These are phyloP conservation scores for Penicillium decumbens DNA, from an alignment of 2,329 filamentous ascomycete species.

Conservation along the genomic window DNA sequence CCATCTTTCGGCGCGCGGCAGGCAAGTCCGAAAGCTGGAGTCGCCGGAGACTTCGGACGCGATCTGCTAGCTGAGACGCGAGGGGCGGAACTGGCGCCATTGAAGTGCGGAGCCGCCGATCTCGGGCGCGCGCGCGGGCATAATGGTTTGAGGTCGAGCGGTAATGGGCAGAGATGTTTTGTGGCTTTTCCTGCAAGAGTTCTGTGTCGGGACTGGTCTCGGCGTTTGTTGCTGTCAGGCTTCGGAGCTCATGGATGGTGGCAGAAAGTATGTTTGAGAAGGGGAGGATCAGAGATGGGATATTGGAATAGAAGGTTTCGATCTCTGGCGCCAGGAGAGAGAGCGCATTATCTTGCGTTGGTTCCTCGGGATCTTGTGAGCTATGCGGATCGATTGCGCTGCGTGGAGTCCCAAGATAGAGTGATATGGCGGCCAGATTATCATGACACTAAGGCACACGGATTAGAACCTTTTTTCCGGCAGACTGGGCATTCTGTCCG, in stretches of 20 bases:
- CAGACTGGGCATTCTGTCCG: neutral
- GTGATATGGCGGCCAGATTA: conserved; percentile 32
- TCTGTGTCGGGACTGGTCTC: conserved; percentile 6
- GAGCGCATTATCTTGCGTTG: conserved; percentile 22
- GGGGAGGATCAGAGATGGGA: conserved; percentile 22
- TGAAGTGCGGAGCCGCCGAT: conserved; percentile 22
- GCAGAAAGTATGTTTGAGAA: conserved; percentile 27
- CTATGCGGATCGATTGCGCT: conserved; percentile 19
- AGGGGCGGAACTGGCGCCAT: conserved; percentile 21
- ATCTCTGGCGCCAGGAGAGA: conserved; percentile 35
- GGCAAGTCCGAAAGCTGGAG: conserved; percentile 34
- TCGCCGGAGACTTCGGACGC: conserved; percentile 27
- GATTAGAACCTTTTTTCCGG: neutral
- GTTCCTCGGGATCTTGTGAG: conserved; percentile 9
- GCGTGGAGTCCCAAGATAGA: conserved; percentile 35
- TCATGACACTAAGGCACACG: conserved; percentile 31
- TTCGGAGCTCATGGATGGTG: conserved; percentile 26
- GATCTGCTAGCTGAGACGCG: conserved; percentile 26
- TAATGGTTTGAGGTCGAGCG: conserved; percentile 14
- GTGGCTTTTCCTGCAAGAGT: neutral
- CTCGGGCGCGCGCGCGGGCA: conserved; percentile 18
- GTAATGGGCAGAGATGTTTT: neutral
- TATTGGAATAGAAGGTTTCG: conserved; percentile 32
- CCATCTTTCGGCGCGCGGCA: conserved; percentile 31
- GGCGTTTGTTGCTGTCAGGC: conserved; percentile 20